Evolutionary conservation across 331 rosid species (phyloP).

Genomic region (Phaseolus coccineus): DNA sequence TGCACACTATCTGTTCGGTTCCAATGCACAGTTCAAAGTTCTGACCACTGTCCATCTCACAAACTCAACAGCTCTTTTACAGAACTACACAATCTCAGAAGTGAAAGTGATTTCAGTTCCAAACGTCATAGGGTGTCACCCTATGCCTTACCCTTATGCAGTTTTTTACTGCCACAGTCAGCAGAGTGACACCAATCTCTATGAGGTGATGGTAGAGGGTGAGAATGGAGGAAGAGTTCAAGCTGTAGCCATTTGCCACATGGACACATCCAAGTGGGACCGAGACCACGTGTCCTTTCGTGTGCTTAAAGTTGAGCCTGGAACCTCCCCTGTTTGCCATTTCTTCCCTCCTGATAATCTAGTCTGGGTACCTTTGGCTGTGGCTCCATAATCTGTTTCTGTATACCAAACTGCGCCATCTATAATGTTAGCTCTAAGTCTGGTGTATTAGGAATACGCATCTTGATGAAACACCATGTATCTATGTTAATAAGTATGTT

Average conservation of each 20-base stretch:
- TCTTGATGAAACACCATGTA: slow-evolving; percentile 6
- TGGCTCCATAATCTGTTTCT: slow-evolving; percentile 33
- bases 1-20: slow-evolving; percentile 53
- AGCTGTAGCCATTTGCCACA: slow-evolving; percentile 77
- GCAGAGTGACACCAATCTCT: slow-evolving; percentile 54
- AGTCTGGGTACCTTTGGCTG: slow-evolving; percentile 57
- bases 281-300: slow-evolving; percentile 68
- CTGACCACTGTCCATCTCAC: slow-evolving; percentile 59
- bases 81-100: slow-evolving; percentile 67
- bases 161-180: slow-evolving; percentile 81
- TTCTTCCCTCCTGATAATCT: slow-evolving; percentile 79
- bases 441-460: neutral
- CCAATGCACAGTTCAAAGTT: slow-evolving; percentile 49
- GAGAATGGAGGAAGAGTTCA: slow-evolving; percentile 65
- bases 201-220: slow-evolving; percentile 58
- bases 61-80: slow-evolving; percentile 49
- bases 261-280: slow-evolving; percentile 89
- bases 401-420: neutral
- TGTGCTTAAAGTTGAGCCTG: slow-evolving; percentile 65
- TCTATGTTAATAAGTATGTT: slow-evolving; percentile 29
- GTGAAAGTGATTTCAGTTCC: slow-evolving; percentile 53
- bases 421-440: slow-evolving; percentile 15
- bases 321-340: slow-evolving; percentile 81
- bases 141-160: slow-evolving; percentile 82
- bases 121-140: slow-evolving; percentile 73